phyloP scores from a whole-genome alignment of 176 grass and related monocot genomes.

The Tillandsia fasciculata region DNA sequence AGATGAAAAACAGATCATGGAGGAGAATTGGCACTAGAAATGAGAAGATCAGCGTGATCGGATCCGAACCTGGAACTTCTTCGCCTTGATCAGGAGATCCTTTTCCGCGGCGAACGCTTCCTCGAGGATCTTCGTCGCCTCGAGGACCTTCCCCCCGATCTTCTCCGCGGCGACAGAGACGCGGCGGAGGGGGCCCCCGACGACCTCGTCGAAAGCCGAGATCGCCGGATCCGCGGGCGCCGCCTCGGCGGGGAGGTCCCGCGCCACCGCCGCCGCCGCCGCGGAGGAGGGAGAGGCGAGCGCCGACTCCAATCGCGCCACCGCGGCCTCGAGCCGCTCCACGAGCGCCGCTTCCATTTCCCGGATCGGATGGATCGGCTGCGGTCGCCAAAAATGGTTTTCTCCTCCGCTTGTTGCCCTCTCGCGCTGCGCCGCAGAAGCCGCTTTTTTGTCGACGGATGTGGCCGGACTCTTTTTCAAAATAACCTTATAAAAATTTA shows the following conservation, averaged over 20 bases:
- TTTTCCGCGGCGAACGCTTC: slow-evolving; percentile 63
- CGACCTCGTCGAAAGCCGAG: slow-evolving; percentile 74
- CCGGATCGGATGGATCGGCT: not conserved
- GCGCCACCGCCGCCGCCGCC: slow-evolving; percentile 28
- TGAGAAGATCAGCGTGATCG: not conserved
- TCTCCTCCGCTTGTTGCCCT: too few species aligned
- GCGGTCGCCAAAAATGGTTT: not conserved
- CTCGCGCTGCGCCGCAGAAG: too few species aligned
- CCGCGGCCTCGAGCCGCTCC: slow-evolving; percentile 80
- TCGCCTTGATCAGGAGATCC: slow-evolving; percentile 70
- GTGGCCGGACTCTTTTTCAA: too few species aligned
- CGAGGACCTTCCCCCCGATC: slow-evolving; percentile 84
- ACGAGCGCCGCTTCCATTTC: slow-evolving; percentile 63
- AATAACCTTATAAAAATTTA: too few species aligned
- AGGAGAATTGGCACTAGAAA: too few species aligned
- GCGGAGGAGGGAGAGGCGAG: slow-evolving; percentile 16
- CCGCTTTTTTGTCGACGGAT: too few species aligned
- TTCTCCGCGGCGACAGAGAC: slow-evolving; percentile 55
- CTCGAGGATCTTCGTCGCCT: slow-evolving; percentile 57
- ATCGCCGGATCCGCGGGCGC: slow-evolving; percentile 55
- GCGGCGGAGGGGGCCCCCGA: slow-evolving; percentile 36
- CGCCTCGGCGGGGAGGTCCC: slow-evolving; percentile 12
- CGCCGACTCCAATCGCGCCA: slow-evolving; percentile 65
- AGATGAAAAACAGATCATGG: too few species aligned
- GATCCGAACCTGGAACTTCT: slow-evolving; percentile 56